A percentile compares a stretch with the other conserved stretches of the same genome.
phyloP scores from a whole-genome alignment of 2,329 filamentous ascomycete species.

The Bipolaris cookei region DNA sequence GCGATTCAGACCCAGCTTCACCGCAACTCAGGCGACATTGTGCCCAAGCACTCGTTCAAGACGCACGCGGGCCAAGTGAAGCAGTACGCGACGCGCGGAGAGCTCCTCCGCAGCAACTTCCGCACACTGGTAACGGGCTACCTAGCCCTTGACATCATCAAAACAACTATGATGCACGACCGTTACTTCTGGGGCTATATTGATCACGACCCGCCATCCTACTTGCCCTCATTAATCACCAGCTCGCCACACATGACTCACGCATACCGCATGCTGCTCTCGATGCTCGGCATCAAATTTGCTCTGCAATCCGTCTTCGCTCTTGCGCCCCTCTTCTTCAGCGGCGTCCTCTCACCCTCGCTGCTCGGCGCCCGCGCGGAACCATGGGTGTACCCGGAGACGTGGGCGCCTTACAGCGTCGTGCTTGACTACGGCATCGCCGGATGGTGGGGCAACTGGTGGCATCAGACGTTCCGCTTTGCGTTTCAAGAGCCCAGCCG shows the following conservation, averaged over 20 bases:
- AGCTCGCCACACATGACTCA: constrained; percentile 56
- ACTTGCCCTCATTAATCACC: constrained; percentile 51
- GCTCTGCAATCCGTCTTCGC: constrained; percentile 68
- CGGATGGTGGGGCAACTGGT: constrained; percentile 84
- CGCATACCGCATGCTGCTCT: constrained; percentile 63
- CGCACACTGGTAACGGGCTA: constrained; percentile 63
- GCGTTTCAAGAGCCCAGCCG: constrained; percentile 68
- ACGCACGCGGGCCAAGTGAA: constrained; percentile 45
- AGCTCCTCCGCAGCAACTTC: constrained; percentile 44
- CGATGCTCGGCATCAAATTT: constrained; percentile 62
- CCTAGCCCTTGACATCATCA: constrained; percentile 72
- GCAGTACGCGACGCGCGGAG: constrained; percentile 43
- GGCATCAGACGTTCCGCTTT: constrained; percentile 89
- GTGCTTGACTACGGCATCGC: constrained; percentile 73
- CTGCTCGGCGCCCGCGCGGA: constrained; percentile 66
- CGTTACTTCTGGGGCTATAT: constrained; percentile 72
- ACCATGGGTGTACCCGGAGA: constrained; percentile 66
- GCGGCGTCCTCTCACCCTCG: constrained; percentile 63
- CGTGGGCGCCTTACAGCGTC: constrained; percentile 60
- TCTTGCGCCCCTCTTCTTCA: constrained; percentile 66
- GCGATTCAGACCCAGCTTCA: constrained; percentile 49
- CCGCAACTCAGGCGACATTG: constrained; percentile 29
- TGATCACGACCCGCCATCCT: constrained; percentile 54
- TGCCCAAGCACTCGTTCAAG: constrained; percentile 28
- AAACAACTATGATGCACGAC: constrained; percentile 73